A percentile compares a stretch with the other conserved stretches of the same genome.
These are phyloP conservation scores for Penicillium daleae DNA, from an alignment of 495 filamentous ascomycete species.

Conservation along the genomic window DNA sequence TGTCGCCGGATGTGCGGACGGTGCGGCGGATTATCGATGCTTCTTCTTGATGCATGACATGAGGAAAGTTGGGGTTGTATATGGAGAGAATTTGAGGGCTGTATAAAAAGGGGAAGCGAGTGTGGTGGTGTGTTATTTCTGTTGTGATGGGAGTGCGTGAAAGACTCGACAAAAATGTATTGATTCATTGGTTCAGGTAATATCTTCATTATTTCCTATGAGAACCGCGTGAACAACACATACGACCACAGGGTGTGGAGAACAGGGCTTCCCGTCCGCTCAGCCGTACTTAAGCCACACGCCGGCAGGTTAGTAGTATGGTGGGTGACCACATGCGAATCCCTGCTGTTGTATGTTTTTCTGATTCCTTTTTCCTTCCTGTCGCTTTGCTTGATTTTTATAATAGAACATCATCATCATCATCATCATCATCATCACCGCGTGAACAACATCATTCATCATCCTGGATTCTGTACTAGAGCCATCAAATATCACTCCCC, in stretches of 20 bases:
- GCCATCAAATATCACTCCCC: too few species aligned
- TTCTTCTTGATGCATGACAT: not conserved
- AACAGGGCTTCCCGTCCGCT: not conserved
- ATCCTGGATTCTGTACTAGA: not conserved
- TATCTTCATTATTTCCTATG: not conserved
- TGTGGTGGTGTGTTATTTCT: not conserved
- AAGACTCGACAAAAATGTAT: not conserved
- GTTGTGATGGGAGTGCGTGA: not conserved
- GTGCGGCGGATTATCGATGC: slow-evolving; percentile 10
- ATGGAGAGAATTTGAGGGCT: not conserved
- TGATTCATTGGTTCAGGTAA: not conserved
- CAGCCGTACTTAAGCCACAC: not conserved
- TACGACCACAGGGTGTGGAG: not conserved
- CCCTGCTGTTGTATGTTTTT: too few species aligned
- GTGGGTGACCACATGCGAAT: too few species aligned
- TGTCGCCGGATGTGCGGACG: slow-evolving; percentile 18
- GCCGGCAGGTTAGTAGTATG: too few species aligned
- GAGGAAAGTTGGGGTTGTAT: not conserved
- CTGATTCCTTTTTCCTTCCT: too few species aligned
- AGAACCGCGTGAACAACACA: too few species aligned
- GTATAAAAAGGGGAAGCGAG: too few species aligned
- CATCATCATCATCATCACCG: too few species aligned
- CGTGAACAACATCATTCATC: too few species aligned
- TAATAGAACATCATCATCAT: too few species aligned
- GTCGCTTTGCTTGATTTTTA: too few species aligned